A percentile compares a stretch with the other conserved stretches of the same genome.
phyloP scores from a whole-genome alignment of 352 stramenopile species.

The Globisporangium spiculum region DNA sequence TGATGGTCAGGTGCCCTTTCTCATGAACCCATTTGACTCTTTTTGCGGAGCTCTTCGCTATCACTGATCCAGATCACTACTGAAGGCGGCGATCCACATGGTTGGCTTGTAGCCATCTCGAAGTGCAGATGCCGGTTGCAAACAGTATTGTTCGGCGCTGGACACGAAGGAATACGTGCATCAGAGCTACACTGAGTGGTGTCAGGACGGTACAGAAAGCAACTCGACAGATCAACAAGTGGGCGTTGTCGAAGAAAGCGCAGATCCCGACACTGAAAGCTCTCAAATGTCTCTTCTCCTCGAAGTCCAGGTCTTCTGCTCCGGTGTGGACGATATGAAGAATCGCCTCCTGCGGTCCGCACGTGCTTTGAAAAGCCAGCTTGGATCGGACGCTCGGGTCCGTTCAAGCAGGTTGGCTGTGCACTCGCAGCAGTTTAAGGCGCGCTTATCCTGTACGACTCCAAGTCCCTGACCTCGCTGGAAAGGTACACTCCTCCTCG shows the following conservation, averaged over 20 bases:
- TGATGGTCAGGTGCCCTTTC: not conserved
- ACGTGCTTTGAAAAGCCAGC: constrained; percentile 55
- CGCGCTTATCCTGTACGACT: not conserved
- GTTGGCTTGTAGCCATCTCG: not conserved
- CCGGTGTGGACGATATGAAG: constrained; percentile 44
- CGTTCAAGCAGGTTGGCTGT: constrained; percentile 3
- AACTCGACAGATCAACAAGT: constrained; percentile 52
- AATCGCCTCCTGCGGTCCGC: constrained; percentile 56
- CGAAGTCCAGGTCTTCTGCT: constrained; percentile 72
- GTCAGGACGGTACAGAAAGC: constrained; percentile 31
- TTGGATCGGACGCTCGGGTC: not conserved
- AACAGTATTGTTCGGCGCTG: too few species aligned
- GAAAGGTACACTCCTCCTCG: not conserved
- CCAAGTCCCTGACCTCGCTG: not conserved
- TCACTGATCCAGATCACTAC: not conserved
- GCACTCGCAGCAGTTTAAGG: not conserved
- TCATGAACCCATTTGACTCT: not conserved
- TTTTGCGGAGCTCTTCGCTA: not conserved
- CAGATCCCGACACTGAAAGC: constrained; percentile 24
- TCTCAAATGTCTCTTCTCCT: constrained; percentile 50
- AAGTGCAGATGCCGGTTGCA: too few species aligned
- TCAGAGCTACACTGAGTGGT: constrained; percentile 43
- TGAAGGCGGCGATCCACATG: not conserved
- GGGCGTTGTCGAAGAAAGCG: constrained; percentile 27
- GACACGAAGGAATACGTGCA: not conserved